phyloP scores from a whole-genome alignment of 1,139 yeast genomes.

The Saccharomyces hybrid region DNA sequence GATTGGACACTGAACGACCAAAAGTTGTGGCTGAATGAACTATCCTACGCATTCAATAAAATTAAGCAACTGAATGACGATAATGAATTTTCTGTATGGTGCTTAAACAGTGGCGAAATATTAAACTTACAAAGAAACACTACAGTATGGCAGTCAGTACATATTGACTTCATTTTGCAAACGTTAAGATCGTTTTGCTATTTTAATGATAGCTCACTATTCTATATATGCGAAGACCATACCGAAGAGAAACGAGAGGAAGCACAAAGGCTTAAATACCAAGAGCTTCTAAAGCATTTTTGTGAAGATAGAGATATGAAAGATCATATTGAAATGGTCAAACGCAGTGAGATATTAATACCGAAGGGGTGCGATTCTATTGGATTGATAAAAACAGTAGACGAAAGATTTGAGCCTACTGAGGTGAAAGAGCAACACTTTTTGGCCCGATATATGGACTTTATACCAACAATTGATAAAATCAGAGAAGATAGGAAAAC shows the following conservation, averaged over 20 bases:
- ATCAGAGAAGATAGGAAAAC: background rate
- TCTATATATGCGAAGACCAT: conserved; percentile 10
- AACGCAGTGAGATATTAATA: conserved; percentile 36
- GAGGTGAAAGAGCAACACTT: conserved; percentile 2
- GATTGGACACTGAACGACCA: conserved; percentile 19
- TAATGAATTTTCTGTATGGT: conserved; percentile 6
- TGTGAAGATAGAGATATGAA: conserved; percentile 4
- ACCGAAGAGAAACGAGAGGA: conserved; percentile 1
- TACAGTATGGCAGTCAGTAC: conserved; percentile 17
- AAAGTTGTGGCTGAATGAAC: conserved; percentile 14
- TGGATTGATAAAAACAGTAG: conserved; percentile 42
- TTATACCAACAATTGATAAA: background rate
- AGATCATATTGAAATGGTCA: conserved; percentile 21
- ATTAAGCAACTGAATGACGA: conserved; percentile 5
- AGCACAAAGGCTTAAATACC: background rate
- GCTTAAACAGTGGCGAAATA: conserved; percentile 14
- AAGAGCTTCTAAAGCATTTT: conserved; percentile 7
- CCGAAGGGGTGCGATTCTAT: conserved; percentile 47
- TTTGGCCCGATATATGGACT: background rate
- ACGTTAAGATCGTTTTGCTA: conserved; percentile 16
- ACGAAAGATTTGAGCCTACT: conserved; percentile 25
- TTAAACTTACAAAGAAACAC: conserved; percentile 14
- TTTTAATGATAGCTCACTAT: conserved; percentile 9
- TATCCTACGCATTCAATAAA: conserved; percentile 3
- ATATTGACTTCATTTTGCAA: conserved; percentile 21